These are phyloP conservation scores for Gracilaria gracilis DNA, from an alignment of 23 red algal species.

Conservation along the genomic window DNA sequence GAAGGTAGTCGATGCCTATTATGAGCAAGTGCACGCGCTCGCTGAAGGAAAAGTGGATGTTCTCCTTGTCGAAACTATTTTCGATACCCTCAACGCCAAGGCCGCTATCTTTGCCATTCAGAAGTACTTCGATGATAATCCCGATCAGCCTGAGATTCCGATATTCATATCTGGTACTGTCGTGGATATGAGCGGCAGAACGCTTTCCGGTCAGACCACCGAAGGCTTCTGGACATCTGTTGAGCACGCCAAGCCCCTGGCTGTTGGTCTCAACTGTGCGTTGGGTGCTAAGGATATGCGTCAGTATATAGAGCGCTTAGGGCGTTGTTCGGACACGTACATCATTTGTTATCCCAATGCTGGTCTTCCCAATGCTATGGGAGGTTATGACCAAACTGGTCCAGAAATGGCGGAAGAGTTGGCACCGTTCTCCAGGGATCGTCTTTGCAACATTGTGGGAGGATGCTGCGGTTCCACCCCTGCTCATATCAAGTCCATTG, in stretches of 20 bases:
- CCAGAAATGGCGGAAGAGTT: slow-evolving; percentile 71
- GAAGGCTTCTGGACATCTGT: slow-evolving; percentile 85
- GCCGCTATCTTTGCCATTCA: slow-evolving; percentile 86
- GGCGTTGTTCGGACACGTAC: slow-evolving; percentile 73
- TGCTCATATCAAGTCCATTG: slow-evolving; percentile 93
- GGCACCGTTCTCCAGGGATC: slow-evolving; percentile 8
- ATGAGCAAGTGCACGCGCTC: slow-evolving; percentile 65
- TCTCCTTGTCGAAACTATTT: slow-evolving; percentile 87
- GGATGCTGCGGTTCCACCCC: slow-evolving; percentile 81
- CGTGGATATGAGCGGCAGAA: slow-evolving; percentile 82
- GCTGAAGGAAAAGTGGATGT: slow-evolving; percentile 78
- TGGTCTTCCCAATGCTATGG: slow-evolving; percentile 87
- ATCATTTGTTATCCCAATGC: slow-evolving; percentile 89
- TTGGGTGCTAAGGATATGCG: slow-evolving; percentile 88
- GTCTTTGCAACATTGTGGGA: slow-evolving; percentile 10
- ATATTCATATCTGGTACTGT: slow-evolving; percentile 88
- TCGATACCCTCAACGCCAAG: slow-evolving; percentile 90
- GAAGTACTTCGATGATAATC: slow-evolving; percentile 67
- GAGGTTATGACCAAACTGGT: slow-evolving; percentile 84
- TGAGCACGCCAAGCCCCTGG: slow-evolving; percentile 77
- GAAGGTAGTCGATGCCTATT: slow-evolving; percentile 76
- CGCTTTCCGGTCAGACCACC: slow-evolving; percentile 88
- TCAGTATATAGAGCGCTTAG: slow-evolving; percentile 78
- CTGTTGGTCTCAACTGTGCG: slow-evolving; percentile 86
- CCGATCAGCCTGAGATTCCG: slow-evolving; percentile 29